Conservation (phyloP, 495 filamentous ascomycete species). For the Tetracladium marchalianum region DNA sequence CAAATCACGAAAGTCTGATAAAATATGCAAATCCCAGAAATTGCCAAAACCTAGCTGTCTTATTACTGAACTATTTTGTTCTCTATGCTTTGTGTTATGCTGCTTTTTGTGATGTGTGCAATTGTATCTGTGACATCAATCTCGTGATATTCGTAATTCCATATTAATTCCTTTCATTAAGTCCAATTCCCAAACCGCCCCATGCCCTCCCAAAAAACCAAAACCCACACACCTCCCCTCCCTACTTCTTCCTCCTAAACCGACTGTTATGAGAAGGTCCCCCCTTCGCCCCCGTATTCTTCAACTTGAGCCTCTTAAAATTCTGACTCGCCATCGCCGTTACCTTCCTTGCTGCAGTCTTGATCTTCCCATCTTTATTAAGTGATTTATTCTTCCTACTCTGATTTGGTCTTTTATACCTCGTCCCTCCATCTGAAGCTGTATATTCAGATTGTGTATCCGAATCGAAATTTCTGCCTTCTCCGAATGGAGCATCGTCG, state of each 20-base stretch:
- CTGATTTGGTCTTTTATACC: conserved; percentile 21
- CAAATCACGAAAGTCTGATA: too few species aligned
- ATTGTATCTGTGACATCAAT: too few species aligned
- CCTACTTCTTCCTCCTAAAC: conserved; percentile 35
- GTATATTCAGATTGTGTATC: conserved; percentile 26
- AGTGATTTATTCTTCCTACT: conserved; percentile 26
- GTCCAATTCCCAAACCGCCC: too few species aligned
- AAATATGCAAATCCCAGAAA: too few species aligned
- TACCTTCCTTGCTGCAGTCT: conserved; percentile 50
- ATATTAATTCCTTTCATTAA: too few species aligned
- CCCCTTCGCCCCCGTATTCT: conserved; percentile 45
- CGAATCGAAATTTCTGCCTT: conserved; percentile 25
- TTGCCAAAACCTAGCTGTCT: too few species aligned
- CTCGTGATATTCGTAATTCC: too few species aligned
- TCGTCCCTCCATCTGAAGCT: conserved; percentile 17
- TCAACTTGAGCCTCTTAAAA: conserved; percentile 73
- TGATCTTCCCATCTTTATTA: conserved; percentile 37
- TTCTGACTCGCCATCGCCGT: conserved; percentile 71
- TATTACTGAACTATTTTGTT: too few species aligned
- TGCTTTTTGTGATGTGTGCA: too few species aligned
- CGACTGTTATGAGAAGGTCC: conserved; percentile 36
- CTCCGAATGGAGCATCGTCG: conserved; percentile 17
- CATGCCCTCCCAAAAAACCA: background rate
- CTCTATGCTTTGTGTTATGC: too few species aligned
- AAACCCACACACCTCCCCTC: background rate